Conservation (phyloP, 371 early-diverging fungal genomes). For the Nematocida ironsii region DNA sequence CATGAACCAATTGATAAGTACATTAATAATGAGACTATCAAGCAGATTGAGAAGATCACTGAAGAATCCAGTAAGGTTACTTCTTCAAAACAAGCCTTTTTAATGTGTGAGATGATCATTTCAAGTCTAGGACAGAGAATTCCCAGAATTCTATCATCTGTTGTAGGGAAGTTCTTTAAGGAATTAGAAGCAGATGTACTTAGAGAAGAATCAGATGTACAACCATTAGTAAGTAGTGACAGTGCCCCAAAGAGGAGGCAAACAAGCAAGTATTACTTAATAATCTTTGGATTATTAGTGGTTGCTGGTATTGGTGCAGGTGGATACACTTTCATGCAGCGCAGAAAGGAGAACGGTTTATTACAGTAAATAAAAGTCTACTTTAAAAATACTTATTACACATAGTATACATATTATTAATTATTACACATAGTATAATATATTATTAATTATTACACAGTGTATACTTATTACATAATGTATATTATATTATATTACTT, state of each 20-base stretch:
- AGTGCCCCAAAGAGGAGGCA: too few species aligned
- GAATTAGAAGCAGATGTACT: neutral
- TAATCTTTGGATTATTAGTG: neutral
- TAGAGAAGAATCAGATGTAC: neutral
- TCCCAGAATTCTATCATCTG: neutral
- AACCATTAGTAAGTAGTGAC: too few species aligned
- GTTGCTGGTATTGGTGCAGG: neutral
- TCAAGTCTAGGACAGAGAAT: neutral
- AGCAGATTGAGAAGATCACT: neutral
- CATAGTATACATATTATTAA: neutral
- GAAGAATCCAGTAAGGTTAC: neutral
- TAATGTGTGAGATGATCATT: conserved; percentile 2
- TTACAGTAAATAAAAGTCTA: neutral
- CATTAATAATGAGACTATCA: neutral
- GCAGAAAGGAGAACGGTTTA: neutral
- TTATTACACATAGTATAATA: too few species aligned
- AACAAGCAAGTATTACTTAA: neutral
- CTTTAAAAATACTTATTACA: neutral
- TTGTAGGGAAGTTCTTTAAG: neutral
- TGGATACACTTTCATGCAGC: neutral
- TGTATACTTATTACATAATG: too few species aligned
- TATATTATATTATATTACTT: too few species aligned
- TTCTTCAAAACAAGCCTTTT: neutral
- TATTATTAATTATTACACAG: too few species aligned
- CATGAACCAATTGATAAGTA: neutral